Evolutionary conservation across 371 early-diverging fungal species (phyloP), one percentile per base, ranked within the genome.

Genomic region (Chytridium lagenaria): DNA sequence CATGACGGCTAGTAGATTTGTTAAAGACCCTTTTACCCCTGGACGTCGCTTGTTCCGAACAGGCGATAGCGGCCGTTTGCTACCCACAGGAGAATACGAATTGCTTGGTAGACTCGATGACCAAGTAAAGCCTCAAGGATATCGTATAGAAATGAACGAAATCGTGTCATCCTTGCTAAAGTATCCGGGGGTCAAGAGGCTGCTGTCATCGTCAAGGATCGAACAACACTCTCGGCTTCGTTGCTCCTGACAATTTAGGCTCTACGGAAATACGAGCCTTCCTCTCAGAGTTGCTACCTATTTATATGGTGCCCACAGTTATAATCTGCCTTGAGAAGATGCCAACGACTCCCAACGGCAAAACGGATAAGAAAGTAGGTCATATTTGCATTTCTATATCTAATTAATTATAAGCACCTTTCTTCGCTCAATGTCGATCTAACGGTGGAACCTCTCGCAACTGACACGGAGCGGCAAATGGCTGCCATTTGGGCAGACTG

Each of bases 81-180:
- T 81, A 0, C 73, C 77, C 26, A 77, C 80, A 67, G 86, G 86
- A 7, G 39, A 70, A 26, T 23, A 82, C n/a, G 61, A 83, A 23
- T 77, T 75, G 50, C 12, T 78, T 23, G 84, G 84, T 3, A 75
- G 86, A 23, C 50, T 50, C 26, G 86, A 86, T 67, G 51, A 78
- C 49, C 82, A 82, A 68, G 76, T 84, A 61, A 85, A 86, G 77
- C 67, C 85, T 33, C 70, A 76, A 31, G 87, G 87, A 0, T 82
- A 70, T 69, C 81, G 86, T 30, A 76, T 86, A 59, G 86, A 86
- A 67, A 31, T 74, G 63, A 81, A 78, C 7, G 86, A 86, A 74
- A 75, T 85, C 28, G 51, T 28, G 36, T 37, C 52, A 3, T 71
- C 50, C 23, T n/a, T 77, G n/a, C 22, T 10, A 19, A 15, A 19